Conservation (phyloP, 2,329 filamentous ascomycete species). For the Cytospora paraplurivora region DNA sequence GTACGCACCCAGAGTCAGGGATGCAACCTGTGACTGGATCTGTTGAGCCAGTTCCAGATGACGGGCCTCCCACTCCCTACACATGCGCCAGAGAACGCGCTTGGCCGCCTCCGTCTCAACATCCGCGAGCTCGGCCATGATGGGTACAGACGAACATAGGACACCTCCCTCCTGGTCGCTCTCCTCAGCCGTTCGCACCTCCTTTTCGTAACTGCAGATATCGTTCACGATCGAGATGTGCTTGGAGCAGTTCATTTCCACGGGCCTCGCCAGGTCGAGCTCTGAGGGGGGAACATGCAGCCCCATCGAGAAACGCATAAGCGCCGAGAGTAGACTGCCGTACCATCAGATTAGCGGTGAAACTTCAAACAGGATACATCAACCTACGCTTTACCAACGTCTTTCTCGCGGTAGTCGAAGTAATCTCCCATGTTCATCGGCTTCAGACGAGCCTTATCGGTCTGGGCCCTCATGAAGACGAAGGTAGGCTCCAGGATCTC, state of each 20-base stretch:
- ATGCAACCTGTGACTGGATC: conserved; percentile 3
- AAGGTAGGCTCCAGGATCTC: conserved; percentile 42
- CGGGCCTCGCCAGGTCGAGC: conserved; percentile 28
- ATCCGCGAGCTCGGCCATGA: conserved; percentile 35
- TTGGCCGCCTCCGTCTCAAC: conserved; percentile 29
- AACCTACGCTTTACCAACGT: conserved; percentile 45
- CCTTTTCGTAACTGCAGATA: conserved; percentile 46
- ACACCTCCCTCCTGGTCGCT: conserved; percentile 32
- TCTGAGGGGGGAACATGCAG: conserved; percentile 37
- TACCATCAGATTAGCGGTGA: too few species aligned
- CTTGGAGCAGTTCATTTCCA: conserved; percentile 41
- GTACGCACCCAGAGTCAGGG: conserved; percentile 32
- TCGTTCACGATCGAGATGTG: conserved; percentile 47
- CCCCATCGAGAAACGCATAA: conserved; percentile 43
- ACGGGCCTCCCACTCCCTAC: conserved; percentile 28
- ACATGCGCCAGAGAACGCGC: conserved; percentile 26
- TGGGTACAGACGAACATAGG: conserved; percentile 38
- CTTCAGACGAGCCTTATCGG: conserved; percentile 35
- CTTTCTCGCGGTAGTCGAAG: conserved; percentile 42
- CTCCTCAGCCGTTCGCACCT: conserved; percentile 31
- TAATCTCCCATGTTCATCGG: conserved; percentile 38
- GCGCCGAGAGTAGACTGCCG: conserved; percentile 37
- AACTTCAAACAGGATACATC: too few species aligned
- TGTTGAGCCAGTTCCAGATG: conserved; percentile 29
- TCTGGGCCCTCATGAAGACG: conserved; percentile 45